A percentile compares a stretch with the other conserved stretches of the same genome.
These are phyloP conservation scores for Schwanniomyces vanrijiae DNA, from an alignment of 805 yeast genomes.

Conservation along the genomic window DNA sequence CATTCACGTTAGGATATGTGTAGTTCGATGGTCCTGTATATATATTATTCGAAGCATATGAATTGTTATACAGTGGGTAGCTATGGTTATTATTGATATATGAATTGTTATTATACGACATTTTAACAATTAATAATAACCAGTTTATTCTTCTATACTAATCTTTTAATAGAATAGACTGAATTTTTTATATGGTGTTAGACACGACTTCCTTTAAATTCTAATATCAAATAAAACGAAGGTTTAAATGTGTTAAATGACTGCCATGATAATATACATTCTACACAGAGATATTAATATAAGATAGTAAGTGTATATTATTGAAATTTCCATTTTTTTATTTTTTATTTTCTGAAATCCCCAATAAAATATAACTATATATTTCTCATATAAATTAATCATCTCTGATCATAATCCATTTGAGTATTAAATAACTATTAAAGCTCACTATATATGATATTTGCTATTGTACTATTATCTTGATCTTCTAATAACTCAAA, in stretches of 20 bases:
- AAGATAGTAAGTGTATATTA: too few relatives aligned
- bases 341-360: too few relatives aligned
- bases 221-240: too few relatives aligned
- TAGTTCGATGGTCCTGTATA: neutral
- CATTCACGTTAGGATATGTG: neutral
- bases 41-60: neutral
- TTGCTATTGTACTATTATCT: neutral
- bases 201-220: too few relatives aligned
- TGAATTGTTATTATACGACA: neutral
- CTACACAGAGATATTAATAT: too few relatives aligned
- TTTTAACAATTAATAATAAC: neutral
- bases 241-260: neutral
- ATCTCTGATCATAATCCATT: too few relatives aligned
- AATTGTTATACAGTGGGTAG: neutral
- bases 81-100: neutral
- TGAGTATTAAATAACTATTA: too few relatives aligned
- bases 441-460: conserved; percentile 5
- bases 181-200: neutral
- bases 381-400: too few relatives aligned
- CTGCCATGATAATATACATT: too few relatives aligned
- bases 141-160: neutral
- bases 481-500: conserved; percentile 1
- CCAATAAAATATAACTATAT: too few relatives aligned
- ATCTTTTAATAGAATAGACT: neutral
- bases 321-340: neutral